Evolutionary conservation across 75 land plant species (phyloP).

Genomic region (Picea sitchensis): DNA sequence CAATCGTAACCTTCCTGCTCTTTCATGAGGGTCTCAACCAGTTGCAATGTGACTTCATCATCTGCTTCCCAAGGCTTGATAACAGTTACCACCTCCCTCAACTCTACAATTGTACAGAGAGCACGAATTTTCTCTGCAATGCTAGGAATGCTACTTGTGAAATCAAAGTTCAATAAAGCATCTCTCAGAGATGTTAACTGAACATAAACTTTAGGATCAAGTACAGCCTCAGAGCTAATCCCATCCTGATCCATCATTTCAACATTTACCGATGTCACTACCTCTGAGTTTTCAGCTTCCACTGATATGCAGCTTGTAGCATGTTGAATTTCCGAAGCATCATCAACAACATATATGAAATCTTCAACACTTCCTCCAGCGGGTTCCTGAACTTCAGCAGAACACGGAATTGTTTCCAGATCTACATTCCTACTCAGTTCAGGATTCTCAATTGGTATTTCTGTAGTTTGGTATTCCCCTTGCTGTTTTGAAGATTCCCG

Average conservation of each 20-base stretch:
- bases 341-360: not conserved
- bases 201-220: conserved; percentile 20
- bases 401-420: not conserved
- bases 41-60: conserved; percentile 48
- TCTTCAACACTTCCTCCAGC: not conserved
- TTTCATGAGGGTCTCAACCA: conserved; percentile 7
- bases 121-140: conserved; percentile 39
- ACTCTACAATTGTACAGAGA: conserved; percentile 22
- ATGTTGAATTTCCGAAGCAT: conserved; percentile 7
- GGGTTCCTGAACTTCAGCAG: not conserved
- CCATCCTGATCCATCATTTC: conserved; percentile 13
- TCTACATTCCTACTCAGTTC: not conserved
- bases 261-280: not conserved
- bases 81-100: conserved; percentile 26
- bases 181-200: conserved; percentile 27
- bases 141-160: not conserved
- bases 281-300: not conserved
- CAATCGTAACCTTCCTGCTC: conserved; percentile 25
- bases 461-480: not conserved
- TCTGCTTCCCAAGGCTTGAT: conserved; percentile 66
- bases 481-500: not conserved
- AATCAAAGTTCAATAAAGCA: conserved; percentile 21
- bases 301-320: conserved; percentile 7
- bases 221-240: conserved; percentile 7
- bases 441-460: not conserved